Conservation (phyloP, 2,329 filamentous ascomycete species). For the Monascus ruber region DNA sequence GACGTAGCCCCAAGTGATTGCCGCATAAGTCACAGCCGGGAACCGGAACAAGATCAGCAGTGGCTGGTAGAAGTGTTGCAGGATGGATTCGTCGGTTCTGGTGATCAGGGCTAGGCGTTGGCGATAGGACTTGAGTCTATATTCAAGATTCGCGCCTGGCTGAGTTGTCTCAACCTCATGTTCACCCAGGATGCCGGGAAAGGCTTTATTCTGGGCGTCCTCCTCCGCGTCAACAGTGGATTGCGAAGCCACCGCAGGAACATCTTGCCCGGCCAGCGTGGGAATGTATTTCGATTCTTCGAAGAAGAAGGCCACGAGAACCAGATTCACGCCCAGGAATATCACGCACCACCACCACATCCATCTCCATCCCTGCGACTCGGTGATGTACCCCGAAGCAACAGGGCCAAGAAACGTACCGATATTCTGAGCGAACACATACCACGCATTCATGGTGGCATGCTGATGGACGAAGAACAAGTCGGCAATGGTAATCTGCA, state of each 20-base stretch:
- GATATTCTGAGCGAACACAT: conserved; percentile 24
- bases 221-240: conserved; percentile 1
- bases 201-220: background rate
- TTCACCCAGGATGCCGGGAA: background rate
- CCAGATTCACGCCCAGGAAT: conserved; percentile 25
- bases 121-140: conserved; percentile 31
- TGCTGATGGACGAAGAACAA: conserved; percentile 40
- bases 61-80: conserved; percentile 16
- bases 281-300: conserved; percentile 29
- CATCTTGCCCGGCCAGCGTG: no score
- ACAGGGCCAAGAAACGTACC: conserved; percentile 25
- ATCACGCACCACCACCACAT: conserved; percentile 39
- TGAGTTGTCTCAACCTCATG: background rate
- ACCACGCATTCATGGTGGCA: conserved; percentile 38
- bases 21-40: conserved; percentile 41
- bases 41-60: conserved; percentile 21
- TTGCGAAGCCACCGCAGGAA: conserved; percentile 2
- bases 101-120: conserved; percentile 30
- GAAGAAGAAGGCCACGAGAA: conserved; percentile 34
- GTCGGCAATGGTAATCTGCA: conserved; percentile 39
- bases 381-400: conserved; percentile 26
- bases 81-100: conserved; percentile 4
- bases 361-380: conserved; percentile 39
- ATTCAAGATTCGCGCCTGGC: conserved; percentile 14
- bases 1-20: conserved; percentile 28